phyloP scores from a whole-genome alignment of 75 land plant species.

The Larix kaempferi region DNA sequence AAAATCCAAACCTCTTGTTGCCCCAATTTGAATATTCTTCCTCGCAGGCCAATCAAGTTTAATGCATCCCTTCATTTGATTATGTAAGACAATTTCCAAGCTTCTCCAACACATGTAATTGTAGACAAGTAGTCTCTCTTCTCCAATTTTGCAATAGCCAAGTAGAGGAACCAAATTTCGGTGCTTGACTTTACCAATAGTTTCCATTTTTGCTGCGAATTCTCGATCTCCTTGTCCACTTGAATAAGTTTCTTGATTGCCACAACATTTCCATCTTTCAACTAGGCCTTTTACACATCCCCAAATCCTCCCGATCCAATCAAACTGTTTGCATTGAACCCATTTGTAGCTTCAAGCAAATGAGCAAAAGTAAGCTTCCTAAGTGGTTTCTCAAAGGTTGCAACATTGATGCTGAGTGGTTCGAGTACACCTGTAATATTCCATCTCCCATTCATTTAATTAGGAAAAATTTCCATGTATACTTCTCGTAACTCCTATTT shows the following conservation, averaged over 20 bases:
- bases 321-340: slow-evolving; percentile 52
- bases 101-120: no score
- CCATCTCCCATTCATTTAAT: slow-evolving; percentile 34
- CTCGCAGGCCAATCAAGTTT: no score
- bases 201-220: slow-evolving; percentile 78
- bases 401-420: slow-evolving; percentile 43
- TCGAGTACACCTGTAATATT: slow-evolving; percentile 44
- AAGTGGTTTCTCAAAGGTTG: slow-evolving; percentile 32
- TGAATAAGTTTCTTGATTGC: slow-evolving; percentile 70
- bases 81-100: no score
- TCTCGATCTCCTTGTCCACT: slow-evolving; percentile 60
- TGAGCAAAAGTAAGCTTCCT: slow-evolving; percentile 63
- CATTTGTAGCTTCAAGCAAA: slow-evolving; percentile 67
- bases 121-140: no score
- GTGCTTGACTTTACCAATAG: slow-evolving; percentile 72
- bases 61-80: no score
- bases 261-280: slow-evolving; percentile 64
- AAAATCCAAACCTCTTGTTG: slow-evolving; percentile 45
- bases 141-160: no score
- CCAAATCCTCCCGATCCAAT: slow-evolving; percentile 62
- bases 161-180: slow-evolving; percentile 50
- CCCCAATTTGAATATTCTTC: no score
- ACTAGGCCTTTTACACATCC: slow-evolving; percentile 56
- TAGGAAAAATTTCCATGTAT: slow-evolving; percentile 23
- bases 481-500: slow-evolving; percentile 29